Evolutionary conservation across 371 early-diverging fungal species (phyloP).

Genomic region (Phascolomyces articulosus): DNA sequence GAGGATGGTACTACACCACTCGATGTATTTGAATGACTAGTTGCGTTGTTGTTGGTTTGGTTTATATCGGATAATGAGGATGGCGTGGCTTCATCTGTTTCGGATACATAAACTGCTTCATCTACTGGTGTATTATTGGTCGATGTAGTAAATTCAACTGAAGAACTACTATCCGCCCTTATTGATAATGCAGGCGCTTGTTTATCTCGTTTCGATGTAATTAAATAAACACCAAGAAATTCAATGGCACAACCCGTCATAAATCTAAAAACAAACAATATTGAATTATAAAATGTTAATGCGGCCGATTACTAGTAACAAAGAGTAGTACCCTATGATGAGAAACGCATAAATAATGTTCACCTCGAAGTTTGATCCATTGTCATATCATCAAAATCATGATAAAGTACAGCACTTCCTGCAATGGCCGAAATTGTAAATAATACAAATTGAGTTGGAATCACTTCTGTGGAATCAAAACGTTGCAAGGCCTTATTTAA

Average conservation of each 20-base stretch:
- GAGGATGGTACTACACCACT: not conserved
- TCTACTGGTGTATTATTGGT: not conserved
- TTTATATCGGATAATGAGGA: not conserved
- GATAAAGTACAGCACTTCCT: constrained; percentile 73
- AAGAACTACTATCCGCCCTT: constrained; percentile 8
- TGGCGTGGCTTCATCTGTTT: constrained; percentile 2
- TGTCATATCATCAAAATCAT: constrained; percentile 70
- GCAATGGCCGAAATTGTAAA: constrained; percentile 80
- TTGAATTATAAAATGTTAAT: too few species aligned
- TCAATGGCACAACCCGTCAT: constrained; percentile 67
- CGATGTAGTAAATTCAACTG: constrained; percentile 5
- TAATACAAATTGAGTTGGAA: constrained; percentile 82
- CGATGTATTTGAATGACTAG: not conserved
- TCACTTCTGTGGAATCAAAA: constrained; percentile 78
- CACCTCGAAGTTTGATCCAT: constrained; percentile 46
- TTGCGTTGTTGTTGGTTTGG: not conserved
- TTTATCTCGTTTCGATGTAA: constrained; percentile 62
- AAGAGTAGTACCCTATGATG: too few species aligned
- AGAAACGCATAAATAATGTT: not conserved
- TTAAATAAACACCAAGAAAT: constrained; percentile 77
- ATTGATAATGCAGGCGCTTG: constrained; percentile 11
- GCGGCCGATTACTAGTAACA: too few species aligned
- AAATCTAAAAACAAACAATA: constrained; percentile 38
- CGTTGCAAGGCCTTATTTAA: constrained; percentile 72
- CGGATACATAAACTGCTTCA: constrained; percentile 15